Evolutionary conservation across 1,139 yeast species (phyloP), one percentile per base, ranked within the genome.

Genomic region (Debaryomyces robertsiae): DNA sequence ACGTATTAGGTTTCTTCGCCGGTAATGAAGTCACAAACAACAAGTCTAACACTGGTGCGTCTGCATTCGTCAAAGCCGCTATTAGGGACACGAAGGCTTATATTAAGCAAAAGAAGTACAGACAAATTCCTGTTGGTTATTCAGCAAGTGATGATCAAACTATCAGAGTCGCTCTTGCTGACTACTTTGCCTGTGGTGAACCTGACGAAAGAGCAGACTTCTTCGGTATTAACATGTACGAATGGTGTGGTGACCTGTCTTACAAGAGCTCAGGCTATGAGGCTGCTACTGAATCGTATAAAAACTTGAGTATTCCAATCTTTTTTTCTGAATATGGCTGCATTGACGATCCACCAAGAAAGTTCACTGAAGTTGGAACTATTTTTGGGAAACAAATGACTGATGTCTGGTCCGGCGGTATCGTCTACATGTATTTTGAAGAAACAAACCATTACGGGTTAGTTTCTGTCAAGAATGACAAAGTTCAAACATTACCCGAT

Each of bases 1-100:
- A 91, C 60, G 75, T 88, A 10, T 67, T 90, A 47, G 98, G 96
- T n/a, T 89, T 89, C 71, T 84, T 91, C 59, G 82, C 95, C 33
- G 97, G 97, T 57, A 91, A 91, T 61, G 97, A 91, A 70, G 85
- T 91, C 45, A 83, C 93, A 56, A 71, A 70, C 52, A 61, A 61
- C 41, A 56, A 53, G 14, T 46, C 64, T 27, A 90, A 91, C 63
- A 69, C 77, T 30, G 72, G 61, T 43, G 70, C 77, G 17, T 79
- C 94, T 27, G 96, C 97, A 3, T 91, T 85, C 58, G 79, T 91
- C 46, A 84, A 94, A 63, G 97, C 97, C 33, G 88, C 94, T 27
- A 83, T 88, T 54, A 83, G 98, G 64, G 98, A 91, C 62, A 83
- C 86, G 75, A 90, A 88, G 66, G 79, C 81, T 52, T 90, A 91